Evolutionary conservation across 192 early-diverging fungal genomes (phyloP), one percentile per base, ranked within the genome.

Genomic region (Backusella mclennaniae): DNA sequence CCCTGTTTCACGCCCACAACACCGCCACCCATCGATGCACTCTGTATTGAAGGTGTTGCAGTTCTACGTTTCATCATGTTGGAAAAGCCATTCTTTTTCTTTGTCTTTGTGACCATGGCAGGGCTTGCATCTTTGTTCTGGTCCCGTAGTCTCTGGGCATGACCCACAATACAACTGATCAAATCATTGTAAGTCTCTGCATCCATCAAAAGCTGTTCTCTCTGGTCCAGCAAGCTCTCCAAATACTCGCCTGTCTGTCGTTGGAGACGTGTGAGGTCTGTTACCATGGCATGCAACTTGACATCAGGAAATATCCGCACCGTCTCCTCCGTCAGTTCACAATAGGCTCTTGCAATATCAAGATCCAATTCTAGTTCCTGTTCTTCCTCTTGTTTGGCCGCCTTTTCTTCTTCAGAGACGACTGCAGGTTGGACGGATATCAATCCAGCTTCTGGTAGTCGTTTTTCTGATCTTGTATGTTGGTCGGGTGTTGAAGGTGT

Each of bases 171-270:
- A 15, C 87, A 88, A 35, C 81, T 85, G 52, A 90, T 90, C 79
- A 90, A 77, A 67, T 88, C 85, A 44, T 90, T 90, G 73, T 88
- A 90, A 11, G 86, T 87, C 66, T 90, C 89, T 23, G 87, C 85
- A 69, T 90, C 89, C 89, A 90, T 90, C 66, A 87, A 82, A 63
- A 88, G 77, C 49, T 88, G 85, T 63, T 90, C 89, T 59, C 89
- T 80, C 74, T 90, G 89, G 74, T 90, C 89, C 56, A 90, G 79
- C 73, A 86, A 82, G 73, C 86, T 86, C 21, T 83, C 84, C 21
- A 90, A 79, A 63, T 85, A 83, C 19, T 88, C 87, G 17, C 84
- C 83, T 1, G 89, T 83, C 68, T 90, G 89, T 33, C 84, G 83
- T 19, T 85, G 83, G 15, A 87, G 70, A 42, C 84, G 74, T 15